A percentile compares a stretch with the other conserved stretches of the same genome.
These are phyloP conservation scores for Yarrowia bubula DNA, from an alignment of 805 yeast species.

Conservation along the genomic window DNA sequence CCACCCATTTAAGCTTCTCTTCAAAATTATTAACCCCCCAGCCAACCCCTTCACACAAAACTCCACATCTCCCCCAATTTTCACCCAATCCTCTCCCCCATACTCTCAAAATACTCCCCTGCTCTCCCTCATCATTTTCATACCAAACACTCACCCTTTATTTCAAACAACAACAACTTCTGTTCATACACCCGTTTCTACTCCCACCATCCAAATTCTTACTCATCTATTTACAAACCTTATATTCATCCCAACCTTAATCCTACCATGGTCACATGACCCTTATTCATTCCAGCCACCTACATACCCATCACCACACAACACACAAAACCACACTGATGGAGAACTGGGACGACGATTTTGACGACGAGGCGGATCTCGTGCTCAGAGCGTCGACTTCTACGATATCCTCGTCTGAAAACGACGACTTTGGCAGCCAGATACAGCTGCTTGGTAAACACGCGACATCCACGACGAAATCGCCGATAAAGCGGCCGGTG, in stretches of 20 bases:
- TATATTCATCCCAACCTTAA: not conserved
- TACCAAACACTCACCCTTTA: too few species aligned
- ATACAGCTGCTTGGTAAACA: not conserved
- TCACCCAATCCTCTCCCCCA: too few species aligned
- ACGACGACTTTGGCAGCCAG: conserved; percentile 2
- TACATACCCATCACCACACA: not conserved
- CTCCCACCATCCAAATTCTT: too few species aligned
- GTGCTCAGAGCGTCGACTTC: conserved; percentile 24
- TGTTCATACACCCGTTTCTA: too few species aligned
- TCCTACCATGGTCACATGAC: conserved; percentile 6
- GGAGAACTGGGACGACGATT: conserved; percentile 27
- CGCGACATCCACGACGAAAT: conserved; percentile 1
- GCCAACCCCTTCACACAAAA: too few species aligned
- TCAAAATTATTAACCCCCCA: too few species aligned
- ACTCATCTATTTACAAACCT: not conserved
- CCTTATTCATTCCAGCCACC: not conserved
- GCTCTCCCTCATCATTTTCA: too few species aligned
- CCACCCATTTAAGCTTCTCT: too few species aligned
- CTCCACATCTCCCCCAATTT: too few species aligned
- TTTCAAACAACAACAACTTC: too few species aligned
- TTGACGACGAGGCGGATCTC: conserved; percentile 23
- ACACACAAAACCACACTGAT: not conserved
- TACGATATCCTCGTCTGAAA: conserved; percentile 7
- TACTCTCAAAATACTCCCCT: too few species aligned
- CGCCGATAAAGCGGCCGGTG: not conserved